phyloP scores from a whole-genome alignment of 2,329 filamentous ascomycete genomes.

The Chaetomiaceae sp. region DNA sequence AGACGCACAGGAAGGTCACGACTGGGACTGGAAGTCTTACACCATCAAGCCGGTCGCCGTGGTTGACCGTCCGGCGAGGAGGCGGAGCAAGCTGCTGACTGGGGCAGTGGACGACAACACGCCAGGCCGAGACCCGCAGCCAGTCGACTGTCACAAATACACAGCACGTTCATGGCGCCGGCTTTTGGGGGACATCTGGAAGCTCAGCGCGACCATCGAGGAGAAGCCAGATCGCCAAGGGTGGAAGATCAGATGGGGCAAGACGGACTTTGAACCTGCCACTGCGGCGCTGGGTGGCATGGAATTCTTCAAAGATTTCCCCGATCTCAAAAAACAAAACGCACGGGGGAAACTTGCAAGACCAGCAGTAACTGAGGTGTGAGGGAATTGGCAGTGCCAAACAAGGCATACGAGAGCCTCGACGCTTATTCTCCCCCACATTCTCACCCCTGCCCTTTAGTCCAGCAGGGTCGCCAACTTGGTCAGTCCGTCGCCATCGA shows the following conservation, averaged over 20 bases:
- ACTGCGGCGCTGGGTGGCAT: slow-evolving; percentile 33
- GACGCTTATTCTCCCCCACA: too few species aligned
- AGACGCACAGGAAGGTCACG: neutral
- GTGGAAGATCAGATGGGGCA: slow-evolving; percentile 45
- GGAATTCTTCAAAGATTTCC: slow-evolving; percentile 46
- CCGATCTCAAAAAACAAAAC: slow-evolving; percentile 28
- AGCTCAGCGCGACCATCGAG: slow-evolving; percentile 40
- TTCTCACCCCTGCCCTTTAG: slow-evolving; percentile 16
- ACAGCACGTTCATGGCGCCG: slow-evolving; percentile 42
- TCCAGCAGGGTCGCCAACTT: slow-evolving; percentile 51
- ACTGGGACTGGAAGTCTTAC: slow-evolving; percentile 42
- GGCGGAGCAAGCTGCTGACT: slow-evolving; percentile 33
- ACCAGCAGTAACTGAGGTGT: neutral
- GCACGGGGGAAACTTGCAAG: neutral
- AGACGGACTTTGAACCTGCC: slow-evolving; percentile 26
- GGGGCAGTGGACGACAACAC: slow-evolving; percentile 36
- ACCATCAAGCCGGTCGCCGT: slow-evolving; percentile 36
- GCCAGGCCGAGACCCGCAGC: slow-evolving; percentile 28
- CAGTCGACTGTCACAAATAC: slow-evolving; percentile 33
- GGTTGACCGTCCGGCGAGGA: slow-evolving; percentile 36
- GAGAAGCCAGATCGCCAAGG: slow-evolving; percentile 23
- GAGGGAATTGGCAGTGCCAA: too few species aligned
- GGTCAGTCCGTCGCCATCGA: slow-evolving; percentile 60
- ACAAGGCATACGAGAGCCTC: too few species aligned
- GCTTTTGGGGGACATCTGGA: slow-evolving; percentile 44